Base-by-base conservation (phyloP, 208 protist species). In the Wallacemonas sp. region DNA sequence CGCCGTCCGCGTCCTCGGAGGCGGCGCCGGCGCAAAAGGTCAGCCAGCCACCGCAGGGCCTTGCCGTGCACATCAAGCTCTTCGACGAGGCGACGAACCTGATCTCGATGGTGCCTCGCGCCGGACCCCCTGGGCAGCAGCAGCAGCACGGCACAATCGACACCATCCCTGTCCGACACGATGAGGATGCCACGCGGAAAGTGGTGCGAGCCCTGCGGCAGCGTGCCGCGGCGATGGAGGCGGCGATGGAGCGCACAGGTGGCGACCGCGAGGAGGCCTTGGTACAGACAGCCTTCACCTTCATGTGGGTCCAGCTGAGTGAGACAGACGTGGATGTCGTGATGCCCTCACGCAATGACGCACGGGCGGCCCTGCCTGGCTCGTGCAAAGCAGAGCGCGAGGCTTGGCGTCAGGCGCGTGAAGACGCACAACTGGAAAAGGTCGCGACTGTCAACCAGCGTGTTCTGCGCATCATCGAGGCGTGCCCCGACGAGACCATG, bases 131-230 rank as follows among this genome's bases (percentile, higher is more conserved):
- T 28, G 19, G 19, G 44, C 51, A 44, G 60, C 14, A 44, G 21
- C n/a, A 21, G 31, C 51, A 19, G 41, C 6, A 41, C 59, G 46
- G 36, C 14, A n/a, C n/a, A 15, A 65, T 90, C 22, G 71, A 95
- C 54, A 61, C 76, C 1, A 79, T 94, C 12, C 76, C 79, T 1
- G 79, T 88, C 9, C 83, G 89, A 1, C 63, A 90, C 72, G 86
- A 95, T 49, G 75, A 80, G 45, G 89, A 95, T 65, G 81, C 73
- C 22, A 83, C 82, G 44, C 75, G 89, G 11, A 92, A 93, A 49
- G 72, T 76, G 3, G 82, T 93, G 24, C 80, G 84, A 2, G 83
- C 77, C 11, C 74, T 90, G 26, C 74, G 74, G 61, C 61, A 62
- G 19, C 82, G 83, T 6, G 62, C 70, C 5, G 2, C 49, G 45